A percentile compares a stretch with the other conserved stretches of the same genome.
These are phyloP conservation scores for Metschnikowia bowlesiae DNA, from an alignment of 805 yeast genomes.

Conservation along the genomic window DNA sequence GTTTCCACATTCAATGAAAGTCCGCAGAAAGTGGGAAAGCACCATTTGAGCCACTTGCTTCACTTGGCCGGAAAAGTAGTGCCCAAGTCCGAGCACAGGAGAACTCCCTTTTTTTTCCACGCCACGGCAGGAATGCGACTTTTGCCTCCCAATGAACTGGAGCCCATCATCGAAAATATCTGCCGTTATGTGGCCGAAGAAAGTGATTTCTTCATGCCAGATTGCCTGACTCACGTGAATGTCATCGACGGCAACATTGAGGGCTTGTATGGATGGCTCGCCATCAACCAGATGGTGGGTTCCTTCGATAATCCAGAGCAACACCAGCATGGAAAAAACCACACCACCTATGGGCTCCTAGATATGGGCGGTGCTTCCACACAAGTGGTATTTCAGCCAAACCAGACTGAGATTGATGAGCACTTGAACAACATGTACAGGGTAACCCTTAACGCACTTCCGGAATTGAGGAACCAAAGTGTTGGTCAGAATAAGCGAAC, in stretches of 20 bases:
- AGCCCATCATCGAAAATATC: constrained; percentile 40
- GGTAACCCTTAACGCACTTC: constrained; percentile 38
- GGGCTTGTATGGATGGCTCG: constrained; percentile 65
- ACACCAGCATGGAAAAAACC: constrained; percentile 41
- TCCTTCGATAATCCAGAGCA: constrained; percentile 34
- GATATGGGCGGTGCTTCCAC: constrained; percentile 67
- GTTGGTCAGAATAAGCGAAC: neutral
- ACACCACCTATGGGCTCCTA: constrained; percentile 51
- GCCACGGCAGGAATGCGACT: constrained; percentile 69
- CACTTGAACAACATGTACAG: constrained; percentile 45
- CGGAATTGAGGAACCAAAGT: constrained; percentile 14
- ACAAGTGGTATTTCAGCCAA: constrained; percentile 62
- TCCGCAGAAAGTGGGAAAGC: constrained; percentile 49
- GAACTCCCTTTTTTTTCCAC: constrained; percentile 67
- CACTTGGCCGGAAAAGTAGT: constrained; percentile 46
- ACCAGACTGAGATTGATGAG: constrained; percentile 38
- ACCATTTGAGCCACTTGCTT: constrained; percentile 48
- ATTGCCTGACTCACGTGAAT: constrained; percentile 55
- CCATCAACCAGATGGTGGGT: constrained; percentile 53
- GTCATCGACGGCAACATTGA: constrained; percentile 62
- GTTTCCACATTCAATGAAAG: constrained; percentile 46
- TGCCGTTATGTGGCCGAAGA: constrained; percentile 47
- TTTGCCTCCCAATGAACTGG: constrained; percentile 49
- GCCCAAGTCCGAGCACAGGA: constrained; percentile 53
- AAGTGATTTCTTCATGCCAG: constrained; percentile 54